A percentile compares a stretch with the other conserved stretches of the same genome.
phyloP scores from a whole-genome alignment of 768 basidiomycete species.

The Trametes punicea region DNA sequence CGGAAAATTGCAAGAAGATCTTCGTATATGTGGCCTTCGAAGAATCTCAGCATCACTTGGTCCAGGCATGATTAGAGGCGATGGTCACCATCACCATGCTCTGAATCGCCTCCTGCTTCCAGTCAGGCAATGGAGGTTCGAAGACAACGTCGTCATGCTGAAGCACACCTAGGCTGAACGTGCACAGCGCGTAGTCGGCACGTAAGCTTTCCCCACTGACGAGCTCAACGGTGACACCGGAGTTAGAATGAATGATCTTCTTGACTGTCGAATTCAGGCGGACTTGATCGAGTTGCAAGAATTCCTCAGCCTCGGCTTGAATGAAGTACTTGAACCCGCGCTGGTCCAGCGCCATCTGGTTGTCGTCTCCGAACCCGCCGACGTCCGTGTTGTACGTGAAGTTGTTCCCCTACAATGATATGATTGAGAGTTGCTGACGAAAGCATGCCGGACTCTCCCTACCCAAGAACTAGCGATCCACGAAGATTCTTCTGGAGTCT shows the following conservation, averaged over 20 bases:
- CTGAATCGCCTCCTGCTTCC: constrained; percentile 63
- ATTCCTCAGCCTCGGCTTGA: constrained; percentile 54
- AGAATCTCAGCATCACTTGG: not conserved
- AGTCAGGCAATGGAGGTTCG: constrained; percentile 51
- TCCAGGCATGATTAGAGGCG: not conserved
- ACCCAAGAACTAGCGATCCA: constrained; percentile 56
- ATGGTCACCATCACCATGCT: constrained; percentile 53
- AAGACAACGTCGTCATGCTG: constrained; percentile 60
- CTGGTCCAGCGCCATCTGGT: constrained; percentile 54
- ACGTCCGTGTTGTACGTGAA: constrained; percentile 49
- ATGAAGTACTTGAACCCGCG: constrained; percentile 58
- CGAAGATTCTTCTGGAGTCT: constrained; percentile 46
- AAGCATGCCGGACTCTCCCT: constrained; percentile 3
- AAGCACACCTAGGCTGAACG: constrained; percentile 67
- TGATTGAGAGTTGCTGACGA: not conserved
- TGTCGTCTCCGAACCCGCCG: constrained; percentile 56
- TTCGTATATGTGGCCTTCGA: constrained; percentile 58
- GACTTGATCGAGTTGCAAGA: constrained; percentile 45
- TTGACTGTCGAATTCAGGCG: constrained; percentile 50
- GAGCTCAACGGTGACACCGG: constrained; percentile 48
- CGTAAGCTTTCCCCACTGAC: constrained; percentile 40
- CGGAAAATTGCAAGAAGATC: constrained; percentile 60
- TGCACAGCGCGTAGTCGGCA: constrained; percentile 58
- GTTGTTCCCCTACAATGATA: constrained; percentile 47
- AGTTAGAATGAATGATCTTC: constrained; percentile 41